Evolutionary conservation across 495 filamentous ascomycete genomes (phyloP).

Genomic region (Neurospora sp.): DNA sequence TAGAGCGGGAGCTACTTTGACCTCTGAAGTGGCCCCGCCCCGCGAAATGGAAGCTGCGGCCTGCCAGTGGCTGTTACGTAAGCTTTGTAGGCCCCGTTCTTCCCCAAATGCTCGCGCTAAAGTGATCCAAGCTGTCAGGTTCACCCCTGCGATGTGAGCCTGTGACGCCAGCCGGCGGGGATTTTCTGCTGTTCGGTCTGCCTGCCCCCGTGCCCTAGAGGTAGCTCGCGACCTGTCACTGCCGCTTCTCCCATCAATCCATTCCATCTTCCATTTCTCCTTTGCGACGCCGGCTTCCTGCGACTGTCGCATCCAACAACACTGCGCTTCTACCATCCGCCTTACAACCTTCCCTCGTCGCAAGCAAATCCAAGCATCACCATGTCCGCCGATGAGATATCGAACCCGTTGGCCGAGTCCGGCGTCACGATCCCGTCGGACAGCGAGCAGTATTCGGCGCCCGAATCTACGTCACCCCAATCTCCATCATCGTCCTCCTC

Average conservation of each 20-base stretch:
- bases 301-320: background rate
- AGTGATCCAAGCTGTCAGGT: background rate
- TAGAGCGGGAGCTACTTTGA: background rate
- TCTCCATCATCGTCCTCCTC: conserved; percentile 49
- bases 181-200: background rate
- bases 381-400: conserved; percentile 42
- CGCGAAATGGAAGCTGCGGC: background rate
- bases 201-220: background rate
- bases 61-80: background rate
- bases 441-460: conserved; percentile 78
- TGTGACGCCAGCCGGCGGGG: background rate
- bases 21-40: background rate
- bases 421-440: conserved; percentile 79
- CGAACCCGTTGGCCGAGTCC: conserved; percentile 62
- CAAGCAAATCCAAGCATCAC: background rate
- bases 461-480: conserved; percentile 44
- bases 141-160: background rate
- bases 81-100: background rate
- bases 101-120: background rate
- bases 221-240: too few species aligned
- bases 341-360: background rate
- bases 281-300: background rate
- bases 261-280: background rate
- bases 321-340: background rate
- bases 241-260: background rate